These are phyloP conservation scores for Cyclospora cayetanensis DNA, from an alignment of 169 alveolate genomes.

Conservation along the genomic window DNA sequence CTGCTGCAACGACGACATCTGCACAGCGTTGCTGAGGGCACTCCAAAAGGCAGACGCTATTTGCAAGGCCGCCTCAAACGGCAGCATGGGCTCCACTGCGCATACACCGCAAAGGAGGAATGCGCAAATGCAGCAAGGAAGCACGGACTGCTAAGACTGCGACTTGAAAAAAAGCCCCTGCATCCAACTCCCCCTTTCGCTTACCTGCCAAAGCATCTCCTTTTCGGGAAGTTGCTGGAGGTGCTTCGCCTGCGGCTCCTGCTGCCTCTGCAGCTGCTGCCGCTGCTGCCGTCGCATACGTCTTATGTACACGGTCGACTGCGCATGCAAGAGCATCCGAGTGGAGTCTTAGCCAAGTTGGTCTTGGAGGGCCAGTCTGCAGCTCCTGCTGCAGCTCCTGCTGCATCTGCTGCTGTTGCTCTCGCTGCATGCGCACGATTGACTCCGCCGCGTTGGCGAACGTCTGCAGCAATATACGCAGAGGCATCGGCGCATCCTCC, in stretches of 20 bases:
- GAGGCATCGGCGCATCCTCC: constrained; percentile 34
- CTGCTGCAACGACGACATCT: constrained; percentile 49
- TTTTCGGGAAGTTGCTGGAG: not conserved
- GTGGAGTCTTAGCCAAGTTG: no score
- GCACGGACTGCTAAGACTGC: not conserved
- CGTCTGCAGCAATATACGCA: constrained; percentile 33
- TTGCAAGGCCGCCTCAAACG: not conserved
- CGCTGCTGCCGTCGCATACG: not conserved
- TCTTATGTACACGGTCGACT: not conserved
- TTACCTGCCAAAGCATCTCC: no score
- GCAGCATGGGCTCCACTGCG: constrained; percentile 42
- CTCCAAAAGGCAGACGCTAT: constrained; percentile 47
- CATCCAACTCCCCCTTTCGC: no score
- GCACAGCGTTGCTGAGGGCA: constrained; percentile 27
- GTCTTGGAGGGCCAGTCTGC: not conserved
- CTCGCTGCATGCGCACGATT: not conserved
- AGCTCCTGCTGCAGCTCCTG: not conserved
- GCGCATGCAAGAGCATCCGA: not conserved
- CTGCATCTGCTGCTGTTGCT: not conserved
- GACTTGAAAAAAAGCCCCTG: no score
- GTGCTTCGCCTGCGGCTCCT: not conserved
- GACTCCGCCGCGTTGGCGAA: constrained; percentile 3
- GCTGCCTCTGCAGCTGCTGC: constrained; percentile 12
- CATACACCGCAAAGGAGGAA: constrained; percentile 48
- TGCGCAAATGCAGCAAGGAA: not conserved